Evolutionary conservation across 805 yeast genomes (phyloP).

Genomic region (Ogataea trehalophila): DNA sequence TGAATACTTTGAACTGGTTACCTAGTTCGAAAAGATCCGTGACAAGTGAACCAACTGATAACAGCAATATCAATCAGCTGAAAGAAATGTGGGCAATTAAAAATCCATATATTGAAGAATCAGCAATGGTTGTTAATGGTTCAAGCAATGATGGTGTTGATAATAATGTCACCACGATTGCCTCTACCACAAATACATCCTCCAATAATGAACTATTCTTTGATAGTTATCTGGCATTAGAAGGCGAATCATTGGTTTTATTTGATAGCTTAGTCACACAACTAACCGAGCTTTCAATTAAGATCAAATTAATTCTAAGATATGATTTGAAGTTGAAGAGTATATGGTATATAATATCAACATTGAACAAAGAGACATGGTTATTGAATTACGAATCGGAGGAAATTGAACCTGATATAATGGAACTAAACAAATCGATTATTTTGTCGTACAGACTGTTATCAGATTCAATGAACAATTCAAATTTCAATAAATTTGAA

Average conservation of each 20-base stretch:
- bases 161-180: too few species aligned
- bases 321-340: constrained; percentile 53
- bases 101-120: constrained; percentile 6
- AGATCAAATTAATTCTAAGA: constrained; percentile 44
- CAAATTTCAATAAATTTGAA: constrained; percentile 21
- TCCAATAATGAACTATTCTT: too few species aligned
- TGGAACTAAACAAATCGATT: constrained; percentile 45
- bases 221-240: constrained; percentile 21
- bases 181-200: too few species aligned
- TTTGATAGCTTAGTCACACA: constrained; percentile 34
- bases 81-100: constrained; percentile 29
- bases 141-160: neutral
- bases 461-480: neutral
- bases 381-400: constrained; percentile 48
- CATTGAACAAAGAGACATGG: constrained; percentile 47
- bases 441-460: constrained; percentile 33
- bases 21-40: constrained; percentile 45
- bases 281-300: constrained; percentile 34
- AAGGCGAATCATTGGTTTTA: constrained; percentile 24
- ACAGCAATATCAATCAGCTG: constrained; percentile 17
- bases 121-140: neutral
- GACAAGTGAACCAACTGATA: neutral
- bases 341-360: constrained; percentile 45
- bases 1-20: constrained; percentile 58
- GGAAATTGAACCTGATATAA: constrained; percentile 54